Base-by-base conservation (phyloP, 768 basidiomycete genomes). In the Kwoniella dejecticola region DNA sequence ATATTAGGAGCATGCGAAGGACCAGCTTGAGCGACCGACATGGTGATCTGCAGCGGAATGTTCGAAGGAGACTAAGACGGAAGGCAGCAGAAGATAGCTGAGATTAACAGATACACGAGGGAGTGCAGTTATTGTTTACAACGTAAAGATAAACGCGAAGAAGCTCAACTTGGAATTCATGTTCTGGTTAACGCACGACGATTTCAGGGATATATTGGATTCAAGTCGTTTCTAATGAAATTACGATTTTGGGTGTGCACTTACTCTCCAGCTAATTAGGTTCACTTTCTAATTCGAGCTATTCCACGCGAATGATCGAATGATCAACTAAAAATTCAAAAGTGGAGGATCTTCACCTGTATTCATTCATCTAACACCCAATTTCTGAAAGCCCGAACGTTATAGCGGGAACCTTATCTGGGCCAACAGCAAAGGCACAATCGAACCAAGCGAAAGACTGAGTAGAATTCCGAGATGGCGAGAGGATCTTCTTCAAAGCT, bases 21-120 rank as follows among this genome's bases (percentile, higher is more conserved):
- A 27, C 63, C 63, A 26, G 63, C 57, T 47, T 42, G 50, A 11
- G 55, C 54, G 15, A 44, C 49, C 5, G 48, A 31, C 62, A 63
- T 63, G 29, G 4, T 50, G 46, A 13, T 29, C 41, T 13, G 12
- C 7, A 46, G 44, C 21, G 44, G 44, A n/a, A 19, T 46, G 44
- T 19, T 46, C 15, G 44, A n/a, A 49, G n/a, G n/a, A n/a, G n/a
- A n/a, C n/a, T n/a, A n/a, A n/a, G 30, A 26, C 30, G 44, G 36
- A 21, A 41, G 23, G 41, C 38, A 49, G 48, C 26, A 17, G 23
- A n/a, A 23, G 42, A 45, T 21, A 23, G 7, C 11, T 23, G 5
- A n/a, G 42, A 21, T 11, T 45, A 23, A 45, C 13, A 21, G 42
- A 45, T 6, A 23, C 11, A 21, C 19, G 19, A 45, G 5, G n/a